phyloP scores from a whole-genome alignment of 2,329 filamentous ascomycete species.

The Metarhizium robertsii region DNA sequence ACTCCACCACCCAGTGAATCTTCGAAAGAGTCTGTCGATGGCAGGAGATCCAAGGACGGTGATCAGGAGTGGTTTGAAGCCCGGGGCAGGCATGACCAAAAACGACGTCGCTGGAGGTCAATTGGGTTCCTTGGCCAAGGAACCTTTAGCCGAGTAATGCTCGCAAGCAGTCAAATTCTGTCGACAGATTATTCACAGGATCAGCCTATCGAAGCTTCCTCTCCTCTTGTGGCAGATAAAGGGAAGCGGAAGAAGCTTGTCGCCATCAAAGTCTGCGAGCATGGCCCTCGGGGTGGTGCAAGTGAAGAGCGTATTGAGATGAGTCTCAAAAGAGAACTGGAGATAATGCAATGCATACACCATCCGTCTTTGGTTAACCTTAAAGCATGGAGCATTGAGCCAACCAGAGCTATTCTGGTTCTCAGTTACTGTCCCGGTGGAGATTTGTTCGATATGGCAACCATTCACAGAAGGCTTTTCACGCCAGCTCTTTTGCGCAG shows the following conservation, averaged over 20 bases:
- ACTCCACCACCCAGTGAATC: conserved; percentile 78
- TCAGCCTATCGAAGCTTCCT: conserved; percentile 21
- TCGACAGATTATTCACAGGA: conserved; percentile 31
- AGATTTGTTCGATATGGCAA: conserved; percentile 89
- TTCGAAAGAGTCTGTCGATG: conserved; percentile 35
- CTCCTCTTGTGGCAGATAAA: conserved; percentile 19
- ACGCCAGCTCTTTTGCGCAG: conserved; percentile 63
- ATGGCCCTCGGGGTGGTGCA: conserved; percentile 85
- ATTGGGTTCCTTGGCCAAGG: conserved; percentile 79
- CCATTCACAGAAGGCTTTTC: conserved; percentile 57
- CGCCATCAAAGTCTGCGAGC: conserved; percentile 90
- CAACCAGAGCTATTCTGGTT: conserved; percentile 72
- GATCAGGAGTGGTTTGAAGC: conserved; percentile 61
- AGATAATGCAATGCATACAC: conserved; percentile 80
- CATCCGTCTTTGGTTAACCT: conserved; percentile 88
- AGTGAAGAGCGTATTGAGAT: conserved; percentile 90
- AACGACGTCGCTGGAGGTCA: conserved; percentile 68
- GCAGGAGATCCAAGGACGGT: conserved; percentile 30
- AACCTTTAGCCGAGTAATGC: conserved; percentile 88
- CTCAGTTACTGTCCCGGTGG: conserved; percentile 89
- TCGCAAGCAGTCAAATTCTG: conserved; percentile 71
- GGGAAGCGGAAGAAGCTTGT: conserved; percentile 71
- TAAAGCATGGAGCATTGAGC: conserved; percentile 83
- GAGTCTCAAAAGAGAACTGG: conserved; percentile 86
- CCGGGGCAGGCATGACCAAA: conserved; percentile 54